Base-by-base conservation (phyloP, 768 basidiomycete genomes). In the Termitomyces sp. region DNA sequence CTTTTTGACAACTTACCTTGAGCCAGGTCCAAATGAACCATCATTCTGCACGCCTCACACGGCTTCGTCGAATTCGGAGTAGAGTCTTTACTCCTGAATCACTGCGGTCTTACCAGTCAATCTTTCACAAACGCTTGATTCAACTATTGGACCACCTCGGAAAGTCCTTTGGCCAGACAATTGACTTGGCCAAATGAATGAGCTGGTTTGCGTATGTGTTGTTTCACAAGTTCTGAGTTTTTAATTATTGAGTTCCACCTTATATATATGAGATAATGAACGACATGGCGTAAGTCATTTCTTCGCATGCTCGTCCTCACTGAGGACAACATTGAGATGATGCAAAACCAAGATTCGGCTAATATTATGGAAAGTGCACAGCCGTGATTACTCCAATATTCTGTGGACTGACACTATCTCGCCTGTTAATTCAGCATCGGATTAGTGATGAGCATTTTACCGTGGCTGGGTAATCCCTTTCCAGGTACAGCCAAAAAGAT, bases 41-140 rank as follows among this genome's bases (percentile, higher is more conserved):
- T 48, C 47, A 14, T 48, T 48, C 32, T 34, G 47, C 11, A 23
- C 32, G 21, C 19, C 47, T 32, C 55, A 61, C 70, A 3, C 67
- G 65, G 35, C 68, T 72, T n/a, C 70, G 77, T 3, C 69, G 68
- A 42, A 63, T 72, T 19, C 78, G 77, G 77, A 73, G 71, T 45
- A 63, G 71, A 21, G 74, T 69, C 0, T 71, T 79, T 57, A 68
- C 63, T 21, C 58, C 68, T 8, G 64, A 63, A 11, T 66, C 75
- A 14, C 44, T 77, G 32, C 68, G 68, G 40, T 61, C 58, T 21
- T 68, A 68, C 35, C 60, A 65, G 47, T 57, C 60, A 10, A 56
- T 67, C 5, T 60, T 48, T 8, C 12, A 48, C 32, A 34, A 34
- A 19, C 47, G 47, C 7, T 12, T 34, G 6, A 9, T 21, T 34